Conservation (phyloP, 2,329 filamentous ascomycete genomes). For the Aspergillus tanneri region DNA sequence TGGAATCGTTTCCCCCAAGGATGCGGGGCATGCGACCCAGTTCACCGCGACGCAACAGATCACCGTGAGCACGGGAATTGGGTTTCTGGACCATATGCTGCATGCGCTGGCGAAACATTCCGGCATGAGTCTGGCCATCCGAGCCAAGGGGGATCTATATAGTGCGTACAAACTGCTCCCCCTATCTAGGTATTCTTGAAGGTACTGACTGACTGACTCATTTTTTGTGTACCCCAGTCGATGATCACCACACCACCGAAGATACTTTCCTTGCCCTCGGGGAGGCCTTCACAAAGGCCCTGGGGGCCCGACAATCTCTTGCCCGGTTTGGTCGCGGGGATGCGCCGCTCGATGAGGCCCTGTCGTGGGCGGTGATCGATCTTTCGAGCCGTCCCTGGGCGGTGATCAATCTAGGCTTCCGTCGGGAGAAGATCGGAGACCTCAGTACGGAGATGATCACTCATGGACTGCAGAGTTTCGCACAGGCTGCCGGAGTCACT, state of each 20-base stretch:
- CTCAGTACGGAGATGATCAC: constrained; percentile 96
- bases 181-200: background rate
- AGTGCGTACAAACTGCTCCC: constrained; percentile 56
- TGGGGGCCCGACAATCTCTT: constrained; percentile 75
- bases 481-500: constrained; percentile 85
- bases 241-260: constrained; percentile 98
- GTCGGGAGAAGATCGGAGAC: constrained; percentile 89
- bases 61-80: constrained; percentile 86
- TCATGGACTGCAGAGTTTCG: constrained; percentile 92
- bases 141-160: constrained; percentile 85
- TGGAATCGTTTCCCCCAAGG: constrained; percentile 40
- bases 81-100: constrained; percentile 98
- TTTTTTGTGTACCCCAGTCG: constrained; percentile 57
- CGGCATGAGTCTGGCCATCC: constrained; percentile 84
- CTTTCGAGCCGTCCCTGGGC: constrained; percentile 87
- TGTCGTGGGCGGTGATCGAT: constrained; percentile 91
- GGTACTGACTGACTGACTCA: constrained; percentile 4
- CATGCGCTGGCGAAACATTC: constrained; percentile 95
- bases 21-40: constrained; percentile 76
- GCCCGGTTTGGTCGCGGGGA: constrained; percentile 91
- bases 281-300: constrained; percentile 74
- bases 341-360: constrained; percentile 89
- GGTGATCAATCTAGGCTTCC: constrained; percentile 79
- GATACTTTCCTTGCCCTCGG: constrained; percentile 92
- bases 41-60: constrained; percentile 81